phyloP scores from a whole-genome alignment of 2,329 filamentous ascomycete genomes.

The Gnomoniopsis sp. region DNA sequence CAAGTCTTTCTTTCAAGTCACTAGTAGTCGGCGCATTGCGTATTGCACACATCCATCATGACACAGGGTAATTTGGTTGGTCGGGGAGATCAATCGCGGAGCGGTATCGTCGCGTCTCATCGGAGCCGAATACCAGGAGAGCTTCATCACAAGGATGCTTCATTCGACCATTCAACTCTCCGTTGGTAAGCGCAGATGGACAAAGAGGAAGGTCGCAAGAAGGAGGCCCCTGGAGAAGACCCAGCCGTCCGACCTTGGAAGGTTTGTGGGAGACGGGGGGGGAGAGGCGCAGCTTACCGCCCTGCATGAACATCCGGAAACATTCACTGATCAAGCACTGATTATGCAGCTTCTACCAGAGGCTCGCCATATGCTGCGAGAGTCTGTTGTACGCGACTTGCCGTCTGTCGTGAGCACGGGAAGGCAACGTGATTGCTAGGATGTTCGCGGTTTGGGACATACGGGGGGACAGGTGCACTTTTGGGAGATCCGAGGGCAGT shows the following conservation, averaged over 20 bases:
- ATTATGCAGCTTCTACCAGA: neutral
- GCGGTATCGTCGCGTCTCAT: neutral
- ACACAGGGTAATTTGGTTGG: neutral
- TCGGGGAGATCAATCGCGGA: neutral
- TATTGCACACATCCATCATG: neutral
- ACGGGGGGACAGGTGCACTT: neutral
- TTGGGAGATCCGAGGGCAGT: neutral
- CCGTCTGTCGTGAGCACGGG: constrained; percentile 16
- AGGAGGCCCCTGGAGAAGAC: neutral
- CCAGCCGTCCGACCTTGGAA: neutral
- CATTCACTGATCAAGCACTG: neutral
- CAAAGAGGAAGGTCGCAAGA: constrained; percentile 2
- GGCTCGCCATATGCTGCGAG: neutral
- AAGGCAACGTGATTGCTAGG: neutral
- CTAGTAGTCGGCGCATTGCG: too few relatives aligned
- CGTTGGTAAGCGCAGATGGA: neutral
- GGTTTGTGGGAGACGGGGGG: neutral
- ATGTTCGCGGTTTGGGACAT: neutral
- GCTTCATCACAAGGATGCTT: neutral
- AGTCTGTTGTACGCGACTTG: neutral
- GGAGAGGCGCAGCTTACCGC: neutral
- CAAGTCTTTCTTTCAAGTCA: too few relatives aligned
- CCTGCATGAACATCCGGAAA: neutral
- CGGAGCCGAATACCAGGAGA: neutral
- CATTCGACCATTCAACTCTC: neutral